Conservation (phyloP, 257 asterid species). For the Jasminum sambac region DNA sequence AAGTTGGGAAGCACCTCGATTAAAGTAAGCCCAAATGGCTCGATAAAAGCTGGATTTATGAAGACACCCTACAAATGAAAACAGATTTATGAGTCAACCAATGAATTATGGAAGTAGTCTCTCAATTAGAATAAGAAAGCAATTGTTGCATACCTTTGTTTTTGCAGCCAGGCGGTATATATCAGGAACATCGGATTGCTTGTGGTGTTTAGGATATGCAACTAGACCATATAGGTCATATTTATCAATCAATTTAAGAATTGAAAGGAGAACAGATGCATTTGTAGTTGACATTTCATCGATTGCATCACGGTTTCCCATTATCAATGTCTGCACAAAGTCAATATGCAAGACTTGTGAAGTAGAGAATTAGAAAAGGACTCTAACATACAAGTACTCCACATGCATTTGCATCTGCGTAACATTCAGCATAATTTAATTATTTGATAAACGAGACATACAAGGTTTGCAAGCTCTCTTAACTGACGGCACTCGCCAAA, state of each 20-base stretch:
- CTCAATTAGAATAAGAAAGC: not conserved
- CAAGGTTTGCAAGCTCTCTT: slow-evolving; percentile 81
- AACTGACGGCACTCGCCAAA: slow-evolving; percentile 79
- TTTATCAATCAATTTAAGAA: slow-evolving; percentile 70
- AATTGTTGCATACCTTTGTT: slow-evolving; percentile 53
- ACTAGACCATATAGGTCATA: slow-evolving; percentile 84
- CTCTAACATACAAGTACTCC: slow-evolving; percentile 11
- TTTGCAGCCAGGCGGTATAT: slow-evolving; percentile 81
- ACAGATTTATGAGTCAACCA: not conserved
- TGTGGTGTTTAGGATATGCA: slow-evolving; percentile 84
- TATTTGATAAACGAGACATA: slow-evolving; percentile 33
- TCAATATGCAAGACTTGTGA: slow-evolving; percentile 18
- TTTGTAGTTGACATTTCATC: slow-evolving; percentile 79
- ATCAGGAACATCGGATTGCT: slow-evolving; percentile 75
- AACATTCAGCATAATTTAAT: slow-evolving; percentile 15
- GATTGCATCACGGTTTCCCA: slow-evolving; percentile 82
- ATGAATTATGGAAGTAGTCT: slow-evolving; percentile 3
- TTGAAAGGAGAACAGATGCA: slow-evolving; percentile 73
- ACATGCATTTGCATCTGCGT: slow-evolving; percentile 16
- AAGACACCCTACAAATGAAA: slow-evolving; percentile 65
- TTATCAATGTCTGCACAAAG: slow-evolving; percentile 64
- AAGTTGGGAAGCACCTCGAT: slow-evolving; percentile 53
- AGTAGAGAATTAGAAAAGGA: slow-evolving; percentile 13
- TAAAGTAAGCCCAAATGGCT: slow-evolving; percentile 86
- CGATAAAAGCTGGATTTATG: slow-evolving; percentile 83